Evolutionary conservation across 1,284 basidiomycete species (phyloP), one percentile per base, ranked within the genome.

Genomic region (Ceratorhiza oryzae-sativae): DNA sequence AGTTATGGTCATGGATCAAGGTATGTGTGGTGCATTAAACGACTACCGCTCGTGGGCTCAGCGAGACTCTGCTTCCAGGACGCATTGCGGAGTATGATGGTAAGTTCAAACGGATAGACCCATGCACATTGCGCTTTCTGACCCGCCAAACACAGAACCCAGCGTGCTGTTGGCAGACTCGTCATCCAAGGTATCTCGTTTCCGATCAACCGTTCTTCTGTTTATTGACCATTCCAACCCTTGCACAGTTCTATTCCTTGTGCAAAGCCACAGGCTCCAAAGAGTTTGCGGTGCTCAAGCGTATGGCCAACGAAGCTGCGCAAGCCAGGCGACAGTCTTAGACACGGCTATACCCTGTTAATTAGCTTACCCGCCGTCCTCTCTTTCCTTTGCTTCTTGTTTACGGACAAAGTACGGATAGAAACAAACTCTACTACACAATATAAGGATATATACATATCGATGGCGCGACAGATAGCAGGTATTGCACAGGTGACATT

Each of bases 1-100:
- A 76, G 88, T 93, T 49, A 93, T 96, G 88, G 84, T 95, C 46
- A 86, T 95, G n/a, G 93, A 95, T 73, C 87, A 94, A 79, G 93
- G 94, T 23, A 75, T 75, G 27, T 36, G 63, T 49, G 36, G 36
- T n/a, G n/a, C 12, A 10, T 8, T 32, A 12, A 13, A 10, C 34
- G 73, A 1, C 5, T 12, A 45, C 12, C 13, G 36, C 13, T 12
- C 8, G 4, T 42, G 60, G 8, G 8, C 49, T 41, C 10, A 30
- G 73, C 41, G 23, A 60, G n/a, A 42, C 41, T 46, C 25, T 18
- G 23, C 61, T 83, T 18, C 5, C n/a, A 71, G 68, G 84, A 6
- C 85, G 85, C 1, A 93, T 97, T 67, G 84, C 88, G 1, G 94
- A 97, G 78, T 95, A 90, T 77, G 93, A 92, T 77, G 88, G 87